phyloP scores from a whole-genome alignment of 2,329 filamentous ascomycete genomes.

The Plenodomus tracheiphilus region DNA sequence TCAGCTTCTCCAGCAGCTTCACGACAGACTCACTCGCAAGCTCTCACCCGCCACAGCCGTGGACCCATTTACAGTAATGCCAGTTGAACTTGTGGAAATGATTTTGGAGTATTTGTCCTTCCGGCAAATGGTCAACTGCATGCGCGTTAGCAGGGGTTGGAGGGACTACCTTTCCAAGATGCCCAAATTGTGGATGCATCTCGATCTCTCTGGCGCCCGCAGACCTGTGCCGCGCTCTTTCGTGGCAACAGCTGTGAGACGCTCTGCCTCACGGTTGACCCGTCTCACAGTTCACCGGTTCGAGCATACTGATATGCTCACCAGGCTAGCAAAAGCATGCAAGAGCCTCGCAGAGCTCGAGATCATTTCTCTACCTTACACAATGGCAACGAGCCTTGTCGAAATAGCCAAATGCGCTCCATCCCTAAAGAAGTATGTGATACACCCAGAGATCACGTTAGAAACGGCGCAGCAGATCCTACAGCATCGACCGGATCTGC shows the following conservation, averaged over 20 bases:
- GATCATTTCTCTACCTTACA: slow-evolving; percentile 31
- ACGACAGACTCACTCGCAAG: slow-evolving; percentile 50
- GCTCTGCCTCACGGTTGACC: slow-evolving; percentile 43
- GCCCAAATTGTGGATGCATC: slow-evolving; percentile 54
- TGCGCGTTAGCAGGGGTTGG: slow-evolving; percentile 62
- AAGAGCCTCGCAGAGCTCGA: slow-evolving; percentile 37
- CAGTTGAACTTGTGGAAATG: slow-evolving; percentile 57
- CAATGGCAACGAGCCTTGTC: slow-evolving; percentile 31
- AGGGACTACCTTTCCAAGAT: slow-evolving; percentile 53
- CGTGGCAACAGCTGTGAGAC: slow-evolving; percentile 48
- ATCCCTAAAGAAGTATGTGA: slow-evolving; percentile 29
- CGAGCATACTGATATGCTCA: slow-evolving; percentile 45
- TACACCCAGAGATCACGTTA: slow-evolving; percentile 29
- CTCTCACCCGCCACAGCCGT: slow-evolving; percentile 49
- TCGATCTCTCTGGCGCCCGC: slow-evolving; percentile 56
- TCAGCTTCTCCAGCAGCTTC: slow-evolving; percentile 51
- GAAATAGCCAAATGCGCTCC: slow-evolving; percentile 30
- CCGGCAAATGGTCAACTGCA: slow-evolving; percentile 54
- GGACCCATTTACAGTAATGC: slow-evolving; percentile 59
- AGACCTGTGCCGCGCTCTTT: slow-evolving; percentile 49
- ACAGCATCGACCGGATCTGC: slow-evolving; percentile 24
- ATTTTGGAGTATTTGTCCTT: slow-evolving; percentile 59
- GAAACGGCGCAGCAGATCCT: slow-evolving; percentile 37
- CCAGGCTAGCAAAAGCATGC: slow-evolving; percentile 46
- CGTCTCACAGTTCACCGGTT: slow-evolving; percentile 41